Percentiles rank a stretch among this genome's conserved stretches.
Evolutionary conservation across 1,284 basidiomycete species (phyloP).

Genomic region (Athelia psychrophila): DNA sequence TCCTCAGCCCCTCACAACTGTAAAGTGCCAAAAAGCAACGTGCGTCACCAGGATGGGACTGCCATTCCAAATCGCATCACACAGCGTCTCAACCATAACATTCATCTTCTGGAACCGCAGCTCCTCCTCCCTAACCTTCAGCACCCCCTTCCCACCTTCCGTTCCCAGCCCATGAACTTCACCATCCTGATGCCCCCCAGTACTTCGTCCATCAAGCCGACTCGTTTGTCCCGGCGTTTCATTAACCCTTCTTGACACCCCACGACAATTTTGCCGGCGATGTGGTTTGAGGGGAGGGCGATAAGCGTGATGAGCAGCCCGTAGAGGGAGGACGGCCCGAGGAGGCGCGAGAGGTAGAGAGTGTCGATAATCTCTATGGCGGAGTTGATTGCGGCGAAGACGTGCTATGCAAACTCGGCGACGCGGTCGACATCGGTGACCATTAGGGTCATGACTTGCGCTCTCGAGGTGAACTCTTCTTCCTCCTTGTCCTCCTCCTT

Average conservation of each 20-base stretch:
- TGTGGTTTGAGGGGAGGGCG: conserved; percentile 87
- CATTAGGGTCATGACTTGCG: conserved; percentile 87
- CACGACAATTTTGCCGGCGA: conserved; percentile 83
- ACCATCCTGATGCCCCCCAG: conserved; percentile 92
- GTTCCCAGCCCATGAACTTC: conserved; percentile 95
- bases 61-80: conserved; percentile 38
- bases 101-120: conserved; percentile 82
- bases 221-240: conserved; percentile 89
- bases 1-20: conserved; percentile 65
- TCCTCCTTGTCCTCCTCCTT: conserved; percentile 48
- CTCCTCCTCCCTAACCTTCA: conserved; percentile 76
- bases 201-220: conserved; percentile 89
- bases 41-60: conserved; percentile 76
- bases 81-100: conserved; percentile 73
- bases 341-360: conserved; percentile 76
- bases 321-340: conserved; percentile 77
- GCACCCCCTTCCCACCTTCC: conserved; percentile 76
- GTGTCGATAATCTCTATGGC: conserved; percentile 84
- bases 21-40: conserved; percentile 82
- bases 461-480: conserved; percentile 83
- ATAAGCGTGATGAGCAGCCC: conserved; percentile 82
- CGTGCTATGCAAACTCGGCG: conserved; percentile 80
- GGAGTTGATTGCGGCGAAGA: conserved; percentile 71
- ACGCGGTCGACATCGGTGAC: conserved; percentile 91
- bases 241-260: conserved; percentile 85